Percentiles rank a stretch among this genome's conserved stretches.
These are phyloP conservation scores for Alternaria ventricosa DNA, from an alignment of 2,329 filamentous ascomycete genomes.

Conservation along the genomic window DNA sequence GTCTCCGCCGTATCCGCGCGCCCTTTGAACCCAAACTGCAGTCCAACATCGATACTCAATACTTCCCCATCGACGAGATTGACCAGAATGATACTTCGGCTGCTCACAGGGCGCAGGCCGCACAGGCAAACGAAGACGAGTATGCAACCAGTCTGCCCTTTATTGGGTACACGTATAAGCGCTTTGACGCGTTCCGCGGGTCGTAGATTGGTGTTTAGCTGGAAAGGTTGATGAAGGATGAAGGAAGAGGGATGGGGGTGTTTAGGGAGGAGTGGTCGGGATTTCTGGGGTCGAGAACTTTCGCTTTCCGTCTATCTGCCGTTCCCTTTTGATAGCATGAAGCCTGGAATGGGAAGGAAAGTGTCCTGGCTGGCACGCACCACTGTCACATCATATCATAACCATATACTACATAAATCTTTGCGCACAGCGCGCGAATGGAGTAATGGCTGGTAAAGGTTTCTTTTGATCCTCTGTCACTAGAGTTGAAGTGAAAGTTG, in stretches of 20 bases:
- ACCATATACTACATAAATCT: not conserved
- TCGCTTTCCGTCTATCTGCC: not conserved
- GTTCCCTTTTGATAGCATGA: not conserved
- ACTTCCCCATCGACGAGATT: slow-evolving; percentile 99
- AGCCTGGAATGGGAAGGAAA: not conserved
- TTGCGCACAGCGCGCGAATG: not conserved
- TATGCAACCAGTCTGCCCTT: slow-evolving; percentile 94
- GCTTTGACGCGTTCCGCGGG: slow-evolving; percentile 74
- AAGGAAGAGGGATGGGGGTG: not conserved
- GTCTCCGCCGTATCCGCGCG: slow-evolving; percentile 87
- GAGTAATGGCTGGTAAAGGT: not conserved
- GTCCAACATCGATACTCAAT: slow-evolving; percentile 93
- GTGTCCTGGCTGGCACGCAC: not conserved
- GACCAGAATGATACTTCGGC: slow-evolving; percentile 95
- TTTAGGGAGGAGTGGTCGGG: not conserved
- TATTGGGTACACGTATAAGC: slow-evolving; percentile 97
- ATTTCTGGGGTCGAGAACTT: not conserved
- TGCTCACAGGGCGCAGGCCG: slow-evolving; percentile 81
- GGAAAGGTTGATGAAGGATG: not conserved
- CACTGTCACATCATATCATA: not conserved
- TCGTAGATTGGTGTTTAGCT: slow-evolving; percentile 27
- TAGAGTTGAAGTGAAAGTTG: too few relatives aligned
- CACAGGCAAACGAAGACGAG: slow-evolving; percentile 73
- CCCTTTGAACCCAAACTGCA: slow-evolving; percentile 94
- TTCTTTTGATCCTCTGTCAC: not conserved